These are phyloP conservation scores for Bremia lactucae DNA, from an alignment of 352 stramenopile genomes.

Conservation along the genomic window DNA sequence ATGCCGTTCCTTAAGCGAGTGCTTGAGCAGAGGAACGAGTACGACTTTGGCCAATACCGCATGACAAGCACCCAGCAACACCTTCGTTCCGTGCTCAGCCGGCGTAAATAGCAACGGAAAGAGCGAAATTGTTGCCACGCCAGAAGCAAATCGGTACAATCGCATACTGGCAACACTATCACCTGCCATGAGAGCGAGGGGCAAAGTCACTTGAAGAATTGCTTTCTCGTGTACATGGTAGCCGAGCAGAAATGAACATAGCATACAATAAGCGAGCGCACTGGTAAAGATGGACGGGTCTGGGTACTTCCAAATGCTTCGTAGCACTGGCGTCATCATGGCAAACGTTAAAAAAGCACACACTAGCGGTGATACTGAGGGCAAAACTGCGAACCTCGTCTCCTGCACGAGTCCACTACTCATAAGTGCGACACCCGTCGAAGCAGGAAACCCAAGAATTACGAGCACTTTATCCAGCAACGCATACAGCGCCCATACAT, in stretches of 20 bases:
- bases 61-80: slow-evolving; percentile 56
- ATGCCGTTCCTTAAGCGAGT: slow-evolving; percentile 54
- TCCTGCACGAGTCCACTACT: slow-evolving; percentile 78
- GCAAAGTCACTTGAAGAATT: slow-evolving; percentile 86
- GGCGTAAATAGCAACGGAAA: slow-evolving; percentile 81
- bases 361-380: slow-evolving; percentile 48
- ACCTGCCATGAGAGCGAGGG: slow-evolving; percentile 52
- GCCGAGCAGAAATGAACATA: slow-evolving; percentile 93
- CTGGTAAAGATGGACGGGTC: slow-evolving; percentile 73
- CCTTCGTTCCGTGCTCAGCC: slow-evolving; percentile 61
- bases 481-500: slow-evolving; percentile 95
- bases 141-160: slow-evolving; percentile 67
- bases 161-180: slow-evolving; percentile 75
- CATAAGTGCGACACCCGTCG: slow-evolving; percentile 50
- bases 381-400: slow-evolving; percentile 68
- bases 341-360: slow-evolving; percentile 73
- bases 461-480: slow-evolving; percentile 83
- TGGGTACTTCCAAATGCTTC: slow-evolving; percentile 63
- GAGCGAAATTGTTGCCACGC: slow-evolving; percentile 63
- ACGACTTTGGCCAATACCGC: slow-evolving; percentile 48
- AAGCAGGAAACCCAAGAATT: slow-evolving; percentile 26
- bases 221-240: slow-evolving; percentile 99
- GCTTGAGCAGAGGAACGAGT: slow-evolving; percentile 56
- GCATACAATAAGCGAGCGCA: slow-evolving; percentile 82
- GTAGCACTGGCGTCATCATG: slow-evolving; percentile 65